These are phyloP conservation scores for Solanum ossicruentum DNA, from an alignment of 257 asterid species.

Conservation along the genomic window DNA sequence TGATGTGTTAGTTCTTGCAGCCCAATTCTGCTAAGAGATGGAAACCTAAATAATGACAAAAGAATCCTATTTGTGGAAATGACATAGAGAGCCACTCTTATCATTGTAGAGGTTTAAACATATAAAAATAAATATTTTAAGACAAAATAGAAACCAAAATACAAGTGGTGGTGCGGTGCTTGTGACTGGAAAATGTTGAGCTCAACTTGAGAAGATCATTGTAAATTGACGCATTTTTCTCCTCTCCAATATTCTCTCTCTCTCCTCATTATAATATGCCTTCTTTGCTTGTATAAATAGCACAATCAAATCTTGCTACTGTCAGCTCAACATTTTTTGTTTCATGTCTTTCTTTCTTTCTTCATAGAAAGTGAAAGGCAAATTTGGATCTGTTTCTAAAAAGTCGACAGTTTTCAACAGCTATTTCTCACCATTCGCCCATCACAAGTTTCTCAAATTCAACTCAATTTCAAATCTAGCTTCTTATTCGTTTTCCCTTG, in stretches of 20 bases:
- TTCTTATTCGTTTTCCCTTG: background rate
- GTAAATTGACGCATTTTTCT: background rate
- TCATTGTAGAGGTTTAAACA: background rate
- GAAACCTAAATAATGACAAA: too few relatives aligned
- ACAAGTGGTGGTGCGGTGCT: background rate
- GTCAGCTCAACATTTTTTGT: background rate
- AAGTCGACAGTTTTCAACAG: background rate
- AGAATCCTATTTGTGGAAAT: too few relatives aligned
- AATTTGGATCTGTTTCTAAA: background rate
- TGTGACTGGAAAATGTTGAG: background rate
- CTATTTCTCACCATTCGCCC: background rate
- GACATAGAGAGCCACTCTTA: too few relatives aligned
- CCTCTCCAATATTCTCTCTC: background rate
- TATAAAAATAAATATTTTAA: background rate
- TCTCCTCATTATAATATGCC: background rate
- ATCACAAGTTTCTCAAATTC: background rate
- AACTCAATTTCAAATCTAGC: background rate
- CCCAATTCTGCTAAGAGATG: too few relatives aligned
- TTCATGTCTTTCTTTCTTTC: background rate
- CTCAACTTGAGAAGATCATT: background rate
- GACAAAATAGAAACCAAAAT: background rate
- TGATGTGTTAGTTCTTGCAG: too few relatives aligned
- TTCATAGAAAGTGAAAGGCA: background rate
- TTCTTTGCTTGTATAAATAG: background rate
- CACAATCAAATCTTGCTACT: background rate